phyloP scores from a whole-genome alignment of 306 rosid species.

The Pyrus pyrifolia region DNA sequence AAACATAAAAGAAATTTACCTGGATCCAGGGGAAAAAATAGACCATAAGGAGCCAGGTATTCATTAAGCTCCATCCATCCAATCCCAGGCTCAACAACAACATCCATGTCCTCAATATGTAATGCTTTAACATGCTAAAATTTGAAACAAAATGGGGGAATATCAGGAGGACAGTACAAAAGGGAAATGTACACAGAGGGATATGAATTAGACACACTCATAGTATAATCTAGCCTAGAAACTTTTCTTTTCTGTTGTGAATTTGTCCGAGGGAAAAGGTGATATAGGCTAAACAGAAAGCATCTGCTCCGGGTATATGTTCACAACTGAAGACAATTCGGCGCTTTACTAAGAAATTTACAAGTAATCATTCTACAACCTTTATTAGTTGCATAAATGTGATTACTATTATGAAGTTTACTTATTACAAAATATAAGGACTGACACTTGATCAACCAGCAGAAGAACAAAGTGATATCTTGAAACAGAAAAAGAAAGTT shows the following conservation, averaged over 20 bases:
- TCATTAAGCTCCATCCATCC: slow-evolving; percentile 99
- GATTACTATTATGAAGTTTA: neutral
- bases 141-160: slow-evolving; percentile 10
- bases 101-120: slow-evolving; percentile 91
- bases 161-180: slow-evolving; percentile 20
- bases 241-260: neutral
- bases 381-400: neutral
- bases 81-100: slow-evolving; percentile 92
- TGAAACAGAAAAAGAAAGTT: neutral
- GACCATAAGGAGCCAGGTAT: slow-evolving; percentile 85
- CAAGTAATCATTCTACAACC: neutral
- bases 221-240: neutral
- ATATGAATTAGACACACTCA: neutral
- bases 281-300: neutral
- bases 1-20: slow-evolving; percentile 38
- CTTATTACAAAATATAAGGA: neutral
- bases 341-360: neutral
- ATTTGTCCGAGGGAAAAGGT: too few species aligned
- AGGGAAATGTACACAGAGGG: neutral
- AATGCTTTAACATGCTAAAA: slow-evolving; percentile 67
- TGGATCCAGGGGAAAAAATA: slow-evolving; percentile 98
- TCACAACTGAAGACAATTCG: neutral
- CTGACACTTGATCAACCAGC: neutral
- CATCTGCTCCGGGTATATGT: neutral
- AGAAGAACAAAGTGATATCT: neutral